These are phyloP conservation scores for Paxillus involutus DNA, from an alignment of 768 basidiomycete genomes.

Conservation along the genomic window DNA sequence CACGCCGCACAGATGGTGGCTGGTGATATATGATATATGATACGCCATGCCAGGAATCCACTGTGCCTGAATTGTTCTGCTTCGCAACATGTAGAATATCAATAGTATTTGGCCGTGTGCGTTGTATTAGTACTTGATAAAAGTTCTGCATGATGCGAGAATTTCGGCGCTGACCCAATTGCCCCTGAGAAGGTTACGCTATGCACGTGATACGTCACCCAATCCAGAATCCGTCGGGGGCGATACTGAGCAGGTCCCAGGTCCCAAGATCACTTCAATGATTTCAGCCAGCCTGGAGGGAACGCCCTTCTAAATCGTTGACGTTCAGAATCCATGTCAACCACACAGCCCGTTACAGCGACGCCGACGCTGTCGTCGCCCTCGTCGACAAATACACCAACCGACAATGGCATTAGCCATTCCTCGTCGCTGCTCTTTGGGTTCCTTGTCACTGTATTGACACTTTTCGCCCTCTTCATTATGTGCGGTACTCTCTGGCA, in stretches of 20 bases:
- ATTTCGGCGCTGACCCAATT: too few species aligned
- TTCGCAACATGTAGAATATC: neutral
- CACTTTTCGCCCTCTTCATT: slow-evolving; percentile 32
- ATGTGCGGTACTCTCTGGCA: slow-evolving; percentile 29
- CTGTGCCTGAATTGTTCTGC: neutral
- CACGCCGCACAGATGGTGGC: slow-evolving; percentile 14
- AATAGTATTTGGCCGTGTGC: too few species aligned
- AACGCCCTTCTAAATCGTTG: slow-evolving; percentile 7
- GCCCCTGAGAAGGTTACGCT: too few species aligned
- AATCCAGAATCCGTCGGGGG: too few species aligned
- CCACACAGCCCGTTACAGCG: slow-evolving; percentile 6
- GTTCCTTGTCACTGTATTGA: slow-evolving; percentile 31
- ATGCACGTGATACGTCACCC: too few species aligned
- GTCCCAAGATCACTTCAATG: too few species aligned
- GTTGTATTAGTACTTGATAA: neutral
- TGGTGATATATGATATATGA: slow-evolving; percentile 22
- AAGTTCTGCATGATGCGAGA: too few species aligned
- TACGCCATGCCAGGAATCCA: neutral
- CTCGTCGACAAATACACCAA: neutral
- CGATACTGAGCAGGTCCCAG: too few species aligned
- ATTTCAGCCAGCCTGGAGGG: slow-evolving; percentile 10
- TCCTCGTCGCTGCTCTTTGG: slow-evolving; percentile 31
- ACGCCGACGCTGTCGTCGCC: slow-evolving; percentile 3
- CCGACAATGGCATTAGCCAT: neutral
- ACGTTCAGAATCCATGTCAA: slow-evolving; percentile 21